Base-by-base conservation (phyloP, 257 asterid species). In the Anisodus tanguticus region DNA sequence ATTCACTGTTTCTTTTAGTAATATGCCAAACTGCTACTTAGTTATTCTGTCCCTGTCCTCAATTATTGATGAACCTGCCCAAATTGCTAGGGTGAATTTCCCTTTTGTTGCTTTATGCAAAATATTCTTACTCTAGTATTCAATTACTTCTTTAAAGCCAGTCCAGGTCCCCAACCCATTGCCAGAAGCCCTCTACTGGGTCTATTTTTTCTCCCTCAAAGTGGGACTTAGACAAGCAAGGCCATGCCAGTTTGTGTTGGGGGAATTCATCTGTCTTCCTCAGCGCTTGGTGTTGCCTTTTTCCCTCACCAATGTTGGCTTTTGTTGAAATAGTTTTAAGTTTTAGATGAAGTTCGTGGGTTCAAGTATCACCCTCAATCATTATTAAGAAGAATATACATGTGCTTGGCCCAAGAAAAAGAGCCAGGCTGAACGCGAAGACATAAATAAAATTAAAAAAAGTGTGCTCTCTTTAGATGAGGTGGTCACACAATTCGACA, bases 161-260 rank as follows among this genome's bases (percentile, higher is more conserved):
- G 80, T 72, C 60, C 19, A 74, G 60, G 60, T 74, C 35, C 35
- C 43, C 43, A 74, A 74, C 19, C 11, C 80, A 47, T 47, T 3
- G 10, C 60, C 60, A 47, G 41, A 47, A 19, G 60, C 41, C 17
- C 80, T 74, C 43, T 47, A n/a, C n/a, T 74, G 41, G 2, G n/a
- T 47, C 43, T 19, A 47, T 74, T 11, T 19, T 45, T 9, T 2
- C 69, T 19, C 80, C 37, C 41, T 72, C 43, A 72, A 47, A 47
- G 59, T 19, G 80, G 60, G 43, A 74, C 60, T 74, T 11, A 3
- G 80, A 19, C 60, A 11, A 74, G 78, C 39, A 74, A 74, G 60
- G 60, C 43, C 60, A 22, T 19, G 41, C 60, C 39, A 74, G 80
- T 49, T 47, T 74, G 80, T 47, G 60, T 74, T 74, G 60, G 57